These are phyloP conservation scores for Epichloe aotearoae DNA, from an alignment of 2,329 filamentous ascomycete genomes.

Conservation along the genomic window DNA sequence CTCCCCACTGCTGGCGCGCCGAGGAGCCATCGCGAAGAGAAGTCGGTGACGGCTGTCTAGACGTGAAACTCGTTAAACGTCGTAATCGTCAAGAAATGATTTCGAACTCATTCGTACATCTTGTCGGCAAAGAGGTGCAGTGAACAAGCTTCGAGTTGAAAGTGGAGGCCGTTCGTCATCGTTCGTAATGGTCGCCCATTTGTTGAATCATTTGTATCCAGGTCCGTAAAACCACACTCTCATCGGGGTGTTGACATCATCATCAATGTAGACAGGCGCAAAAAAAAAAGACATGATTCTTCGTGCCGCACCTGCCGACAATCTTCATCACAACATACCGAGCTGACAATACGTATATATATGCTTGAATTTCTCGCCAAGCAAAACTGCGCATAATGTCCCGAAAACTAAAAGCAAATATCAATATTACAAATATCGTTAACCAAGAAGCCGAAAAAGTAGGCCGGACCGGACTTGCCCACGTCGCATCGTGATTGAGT, in stretches of 20 bases:
- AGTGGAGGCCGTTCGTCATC: conserved; percentile 19
- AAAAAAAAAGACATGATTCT: not conserved
- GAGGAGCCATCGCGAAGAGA: conserved; percentile 17
- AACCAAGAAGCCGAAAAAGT: not conserved
- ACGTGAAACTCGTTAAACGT: conserved; percentile 33
- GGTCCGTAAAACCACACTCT: conserved; percentile 24
- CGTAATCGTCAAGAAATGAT: conserved; percentile 29
- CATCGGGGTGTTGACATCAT: conserved; percentile 23
- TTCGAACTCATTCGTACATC: conserved; percentile 6
- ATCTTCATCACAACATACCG: conserved; percentile 5
- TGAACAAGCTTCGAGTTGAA: conserved; percentile 10
- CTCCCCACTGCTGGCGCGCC: conserved; percentile 17
- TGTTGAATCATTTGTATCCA: conserved; percentile 27
- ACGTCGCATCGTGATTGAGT: not conserved
- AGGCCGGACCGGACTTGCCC: not conserved
- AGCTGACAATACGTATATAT: conserved; percentile 1
- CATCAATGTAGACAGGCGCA: conserved; percentile 17
- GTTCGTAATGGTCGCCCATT: conserved; percentile 28
- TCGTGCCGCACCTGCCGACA: conserved; percentile 3
- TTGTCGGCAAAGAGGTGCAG: conserved; percentile 6
- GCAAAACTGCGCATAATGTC: not conserved
- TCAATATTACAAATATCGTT: conserved; percentile 4
- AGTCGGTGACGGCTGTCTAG: conserved; percentile 29
- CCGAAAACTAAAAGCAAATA: conserved; percentile 1
- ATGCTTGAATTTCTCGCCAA: not conserved